Evolutionary conservation across 1,284 basidiomycete species (phyloP).

Genomic region (Ceratobasidium theobromae): DNA sequence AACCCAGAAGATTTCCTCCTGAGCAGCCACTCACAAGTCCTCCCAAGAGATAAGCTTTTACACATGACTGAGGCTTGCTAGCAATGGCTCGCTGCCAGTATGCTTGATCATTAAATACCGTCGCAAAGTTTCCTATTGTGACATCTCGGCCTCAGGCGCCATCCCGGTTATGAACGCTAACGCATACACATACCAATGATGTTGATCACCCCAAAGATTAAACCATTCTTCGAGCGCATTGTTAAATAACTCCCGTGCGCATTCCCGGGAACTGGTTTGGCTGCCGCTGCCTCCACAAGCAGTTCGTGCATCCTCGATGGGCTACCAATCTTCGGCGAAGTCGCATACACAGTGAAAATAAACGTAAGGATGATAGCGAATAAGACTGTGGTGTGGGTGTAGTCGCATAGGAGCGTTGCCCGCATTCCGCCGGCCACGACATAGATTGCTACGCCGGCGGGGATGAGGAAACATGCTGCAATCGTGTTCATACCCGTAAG

Average conservation of each 20-base stretch:
- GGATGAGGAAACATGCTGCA: constrained; percentile 65
- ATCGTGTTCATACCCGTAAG: constrained; percentile 58
- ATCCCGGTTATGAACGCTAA: neutral
- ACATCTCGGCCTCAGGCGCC: neutral
- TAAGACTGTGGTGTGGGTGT: constrained; percentile 78
- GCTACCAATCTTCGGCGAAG: constrained; percentile 56
- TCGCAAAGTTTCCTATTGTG: constrained; percentile 76
- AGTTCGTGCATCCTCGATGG: constrained; percentile 56
- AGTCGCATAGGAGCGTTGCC: constrained; percentile 51
- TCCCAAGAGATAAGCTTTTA: constrained; percentile 85
- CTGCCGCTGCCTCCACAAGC: constrained; percentile 47
- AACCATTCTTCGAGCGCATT: constrained; percentile 76
- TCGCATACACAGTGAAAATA: constrained; percentile 71
- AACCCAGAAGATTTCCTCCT: constrained; percentile 28
- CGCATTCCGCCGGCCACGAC: constrained; percentile 54
- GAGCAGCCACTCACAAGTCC: constrained; percentile 73
- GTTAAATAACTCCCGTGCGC: constrained; percentile 67
- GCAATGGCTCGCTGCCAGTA: constrained; percentile 84
- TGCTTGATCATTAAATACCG: constrained; percentile 69
- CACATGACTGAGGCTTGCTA: constrained; percentile 75
- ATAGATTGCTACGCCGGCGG: constrained; percentile 56
- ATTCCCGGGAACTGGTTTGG: constrained; percentile 57
- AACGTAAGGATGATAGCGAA: constrained; percentile 78
- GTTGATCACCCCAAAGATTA: constrained; percentile 90
- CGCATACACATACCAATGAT: constrained; percentile 41